Evolutionary conservation across 2,329 filamentous ascomycete species (phyloP).

Genomic region (Immersiporthe knoxdaviesiana): DNA sequence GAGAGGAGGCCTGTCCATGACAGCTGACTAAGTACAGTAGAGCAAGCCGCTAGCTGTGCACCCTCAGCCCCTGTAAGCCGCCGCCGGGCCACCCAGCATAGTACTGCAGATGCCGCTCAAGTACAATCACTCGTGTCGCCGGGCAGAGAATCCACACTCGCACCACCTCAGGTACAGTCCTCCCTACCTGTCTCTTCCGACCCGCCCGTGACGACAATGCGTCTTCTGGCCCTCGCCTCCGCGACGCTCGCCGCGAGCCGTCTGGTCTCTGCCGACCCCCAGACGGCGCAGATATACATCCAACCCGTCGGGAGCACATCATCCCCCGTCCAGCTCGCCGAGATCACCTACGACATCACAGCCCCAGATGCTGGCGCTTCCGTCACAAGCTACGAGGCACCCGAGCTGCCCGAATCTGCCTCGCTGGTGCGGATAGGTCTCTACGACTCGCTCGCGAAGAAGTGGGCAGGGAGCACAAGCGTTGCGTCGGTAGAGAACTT

Average conservation of each 20-base stretch:
- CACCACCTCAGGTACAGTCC: neutral
- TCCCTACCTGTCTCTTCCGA: neutral
- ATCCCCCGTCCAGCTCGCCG: conserved; percentile 53
- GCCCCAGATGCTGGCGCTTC: conserved; percentile 45
- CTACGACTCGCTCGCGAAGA: conserved; percentile 51
- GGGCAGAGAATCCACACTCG: neutral
- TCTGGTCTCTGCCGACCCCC: conserved; percentile 44
- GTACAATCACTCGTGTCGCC: neutral
- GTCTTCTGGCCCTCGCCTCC: conserved; percentile 23
- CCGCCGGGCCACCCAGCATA: neutral
- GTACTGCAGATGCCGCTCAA: neutral
- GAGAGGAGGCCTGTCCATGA: neutral
- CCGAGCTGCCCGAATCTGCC: conserved; percentile 51
- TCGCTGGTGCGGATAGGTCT: conserved; percentile 61
- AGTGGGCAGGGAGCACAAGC: conserved; percentile 60
- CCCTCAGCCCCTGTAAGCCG: neutral
- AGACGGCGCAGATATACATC: conserved; percentile 57
- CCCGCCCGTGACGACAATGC: conserved; percentile 30
- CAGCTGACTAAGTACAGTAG: neutral
- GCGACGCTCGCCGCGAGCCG: conserved; percentile 47
- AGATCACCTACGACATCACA: conserved; percentile 56
- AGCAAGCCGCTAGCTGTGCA: neutral
- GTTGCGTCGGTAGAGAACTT: conserved; percentile 61
- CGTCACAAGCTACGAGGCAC: conserved; percentile 59
- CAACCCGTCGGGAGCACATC: conserved; percentile 49